Evolutionary conservation across 1,284 basidiomycete genomes (phyloP), one percentile per base, ranked within the genome.

Genomic region (Cryptococcus hybrid): DNA sequence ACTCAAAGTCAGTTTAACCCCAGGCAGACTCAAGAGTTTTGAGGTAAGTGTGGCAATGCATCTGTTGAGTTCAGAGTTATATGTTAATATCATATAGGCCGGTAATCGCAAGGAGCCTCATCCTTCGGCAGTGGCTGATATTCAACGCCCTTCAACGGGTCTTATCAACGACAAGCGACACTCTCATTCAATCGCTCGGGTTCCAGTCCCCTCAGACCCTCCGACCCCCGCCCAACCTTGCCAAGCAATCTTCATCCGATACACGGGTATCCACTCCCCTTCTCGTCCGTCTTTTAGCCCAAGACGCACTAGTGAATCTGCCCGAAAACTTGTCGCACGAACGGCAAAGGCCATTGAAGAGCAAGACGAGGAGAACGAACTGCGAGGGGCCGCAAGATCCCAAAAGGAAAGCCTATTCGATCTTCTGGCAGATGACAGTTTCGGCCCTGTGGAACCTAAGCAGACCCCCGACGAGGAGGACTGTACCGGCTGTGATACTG

Each of bases 1-100:
- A 7, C 89, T 94, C 87, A 95, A 93, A 75, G 88, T 98, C 67
- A 95, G 92, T 50, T 82, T 97, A 59, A 98, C 94, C 35, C 94
- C 94, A 56, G 89, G 94, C 79, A 83, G 92, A 53, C 80, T 96
- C 56, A 88, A 86, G 75, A 89, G 86, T 43, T 92, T 93, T 84
- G 91, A 94, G 82, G 92, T 92, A 78, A 75, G 79, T 67, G 2
- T 2, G 7, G 7, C 13, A 24, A 24, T 24, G 24, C 24, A 24
- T 24, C 24, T 24, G 24, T 24, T 24, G 24, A 24, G 24, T 24
- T 24, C 24, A 24, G 24, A n/a, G n/a, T n/a, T n/a, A 11, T 8
- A 30, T 24, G 15, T 47, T 35, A 24, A n/a, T 47, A 9, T 24
- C 46, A 24, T 47, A 12, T 30, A 24, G 43, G 43, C 43, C n/a